Evolutionary conservation across 2,329 filamentous ascomycete genomes (phyloP).

Genomic region (Cordyceps cateniannulata): DNA sequence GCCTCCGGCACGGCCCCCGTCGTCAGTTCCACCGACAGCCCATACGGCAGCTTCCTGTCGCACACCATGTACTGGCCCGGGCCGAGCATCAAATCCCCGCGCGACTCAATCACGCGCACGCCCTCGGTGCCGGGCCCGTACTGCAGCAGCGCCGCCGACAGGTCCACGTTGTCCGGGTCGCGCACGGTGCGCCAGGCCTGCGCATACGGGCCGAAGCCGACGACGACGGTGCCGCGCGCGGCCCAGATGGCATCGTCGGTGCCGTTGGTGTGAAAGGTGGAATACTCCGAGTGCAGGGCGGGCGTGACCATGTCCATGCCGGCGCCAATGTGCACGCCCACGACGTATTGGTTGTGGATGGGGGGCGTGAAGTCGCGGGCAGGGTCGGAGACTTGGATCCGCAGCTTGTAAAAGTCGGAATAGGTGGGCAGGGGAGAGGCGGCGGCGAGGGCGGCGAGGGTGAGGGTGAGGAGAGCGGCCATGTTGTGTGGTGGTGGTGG

Average conservation of each 20-base stretch:
- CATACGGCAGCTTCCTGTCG: not conserved
- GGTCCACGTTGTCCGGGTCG: not conserved
- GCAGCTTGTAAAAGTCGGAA: not conserved
- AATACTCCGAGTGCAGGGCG: not conserved
- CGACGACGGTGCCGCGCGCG: not conserved
- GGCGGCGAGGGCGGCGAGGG: not conserved
- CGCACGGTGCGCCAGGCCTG: not conserved
- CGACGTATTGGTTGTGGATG: not conserved
- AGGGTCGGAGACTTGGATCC: not conserved
- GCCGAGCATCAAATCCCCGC: not conserved
- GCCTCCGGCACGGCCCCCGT: not conserved
- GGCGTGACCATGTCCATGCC: conserved; percentile 5
- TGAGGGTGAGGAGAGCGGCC: not conserved
- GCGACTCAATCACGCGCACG: not conserved
- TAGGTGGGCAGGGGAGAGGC: not conserved
- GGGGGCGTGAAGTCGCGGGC: not conserved
- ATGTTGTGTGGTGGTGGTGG: not conserved
- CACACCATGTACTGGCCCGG: conserved; percentile 9
- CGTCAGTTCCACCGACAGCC: conserved; percentile 4
- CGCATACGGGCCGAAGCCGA: not conserved
- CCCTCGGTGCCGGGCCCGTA: conserved; percentile 6
- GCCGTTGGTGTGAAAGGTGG: conserved; percentile 3
- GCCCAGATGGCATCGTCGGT: conserved; percentile 3
- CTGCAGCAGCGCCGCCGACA: not conserved
- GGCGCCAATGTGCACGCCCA: not conserved